Conservation (phyloP, 2,329 filamentous ascomycete genomes). For the Fusarium papillatum region DNA sequence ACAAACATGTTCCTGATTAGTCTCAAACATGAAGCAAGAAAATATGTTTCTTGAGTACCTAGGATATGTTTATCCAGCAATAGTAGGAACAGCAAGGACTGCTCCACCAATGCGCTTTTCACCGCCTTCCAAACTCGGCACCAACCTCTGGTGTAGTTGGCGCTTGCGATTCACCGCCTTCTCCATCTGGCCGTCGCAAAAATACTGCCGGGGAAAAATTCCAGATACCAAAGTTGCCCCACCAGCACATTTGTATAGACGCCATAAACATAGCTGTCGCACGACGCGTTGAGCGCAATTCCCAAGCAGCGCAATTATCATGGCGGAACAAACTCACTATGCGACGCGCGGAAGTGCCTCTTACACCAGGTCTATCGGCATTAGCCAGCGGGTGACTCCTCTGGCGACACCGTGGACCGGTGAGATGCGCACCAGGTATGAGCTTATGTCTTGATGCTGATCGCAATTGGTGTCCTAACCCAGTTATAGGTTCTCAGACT, state of each 20-base stretch:
- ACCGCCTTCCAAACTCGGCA: constrained; percentile 40
- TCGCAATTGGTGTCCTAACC: constrained; percentile 29
- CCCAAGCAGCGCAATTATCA: constrained; percentile 24
- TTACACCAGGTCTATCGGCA: constrained; percentile 53
- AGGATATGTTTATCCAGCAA: not conserved
- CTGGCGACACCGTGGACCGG: constrained; percentile 54
- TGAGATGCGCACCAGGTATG: constrained; percentile 55
- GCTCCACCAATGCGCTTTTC: constrained; percentile 5
- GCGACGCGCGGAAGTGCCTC: constrained; percentile 48
- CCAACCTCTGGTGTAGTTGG: not conserved
- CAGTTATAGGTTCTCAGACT: constrained; percentile 82
- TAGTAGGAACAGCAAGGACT: no score
- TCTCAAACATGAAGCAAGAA: not conserved
- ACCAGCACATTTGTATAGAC: constrained; percentile 17
- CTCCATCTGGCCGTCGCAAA: not conserved
- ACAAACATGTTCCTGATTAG: constrained; percentile 15
- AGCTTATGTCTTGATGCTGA: not conserved
- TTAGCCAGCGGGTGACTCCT: constrained; percentile 56
- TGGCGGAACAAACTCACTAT: constrained; percentile 49
- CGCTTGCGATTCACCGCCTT: constrained; percentile 32
- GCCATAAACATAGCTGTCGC: constrained; percentile 30
- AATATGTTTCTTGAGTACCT: not conserved
- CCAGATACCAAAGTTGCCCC: constrained; percentile 38
- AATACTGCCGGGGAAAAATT: constrained; percentile 45
- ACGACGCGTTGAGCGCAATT: constrained; percentile 9